Base-by-base conservation (phyloP, 169 alveolate genomes). In the Sarcocystis neurona region DNA sequence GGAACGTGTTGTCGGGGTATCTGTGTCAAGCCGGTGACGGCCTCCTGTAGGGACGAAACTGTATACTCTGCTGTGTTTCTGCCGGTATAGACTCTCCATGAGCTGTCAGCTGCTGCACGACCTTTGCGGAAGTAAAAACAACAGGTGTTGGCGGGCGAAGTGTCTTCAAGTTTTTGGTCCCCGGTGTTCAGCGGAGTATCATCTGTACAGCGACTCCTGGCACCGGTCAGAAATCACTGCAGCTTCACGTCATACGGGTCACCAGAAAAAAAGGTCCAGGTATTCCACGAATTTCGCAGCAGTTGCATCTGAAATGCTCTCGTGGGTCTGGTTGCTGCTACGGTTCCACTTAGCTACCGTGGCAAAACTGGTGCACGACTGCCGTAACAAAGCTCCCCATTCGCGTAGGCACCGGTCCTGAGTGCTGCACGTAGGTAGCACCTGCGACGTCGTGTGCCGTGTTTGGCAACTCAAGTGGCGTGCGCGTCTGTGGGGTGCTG, bases 181-280 rank as follows among this genome's bases (percentile, higher is more conserved):
- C 34, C 4, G 41, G 3, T 72, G 82, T 56, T 34, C 53, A 0
- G 47, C 82, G 3, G 82, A 72, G 32, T 34, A 39, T 2, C 53
- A 32, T 27, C 82, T 72, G 39, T 43, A 72, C 82, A 72, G 41
- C 82, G 47, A 48, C 53, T 72, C 82, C 47, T 72, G 82, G 82
- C 82, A 72, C 20, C 56, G 10, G 82, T 72, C 12, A 72, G n/a
- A n/a, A n/a, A 53, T 37, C 75, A 63, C 43, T 63, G 41, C 4
- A 63, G 27, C 39, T 30, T n/a, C n/a, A n/a, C n/a, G n/a, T n/a
- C n/a, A n/a, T n/a, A 44, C 6, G 79, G 79, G 27, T 3, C 30
- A 5, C 27, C 39, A n/a, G 79, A 18, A 34, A 48, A n/a, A n/a
- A n/a, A 18, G 20, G 50, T 30, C 53, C 79, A 34, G 30, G 47